These are phyloP conservation scores for Penicillium sp. DNA, from an alignment of 2,329 filamentous ascomycete genomes.

Conservation along the genomic window DNA sequence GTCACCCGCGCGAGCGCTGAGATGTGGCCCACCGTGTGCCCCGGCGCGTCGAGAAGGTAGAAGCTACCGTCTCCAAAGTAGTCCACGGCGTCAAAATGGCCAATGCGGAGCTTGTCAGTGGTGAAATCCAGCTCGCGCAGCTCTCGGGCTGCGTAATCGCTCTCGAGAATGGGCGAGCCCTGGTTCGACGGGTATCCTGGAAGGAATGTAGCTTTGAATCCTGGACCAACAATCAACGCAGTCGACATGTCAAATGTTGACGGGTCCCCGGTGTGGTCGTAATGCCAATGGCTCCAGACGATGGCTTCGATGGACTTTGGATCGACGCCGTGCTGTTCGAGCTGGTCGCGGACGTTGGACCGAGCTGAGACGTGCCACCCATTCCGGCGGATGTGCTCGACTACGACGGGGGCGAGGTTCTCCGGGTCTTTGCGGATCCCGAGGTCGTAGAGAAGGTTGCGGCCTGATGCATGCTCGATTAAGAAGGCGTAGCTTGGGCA, in stretches of 20 bases:
- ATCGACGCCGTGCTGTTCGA: too few species aligned
- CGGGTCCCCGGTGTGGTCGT: constrained; percentile 25
- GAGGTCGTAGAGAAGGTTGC: too few species aligned
- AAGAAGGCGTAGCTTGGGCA: too few species aligned
- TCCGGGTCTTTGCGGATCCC: too few species aligned
- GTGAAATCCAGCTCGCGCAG: too few species aligned
- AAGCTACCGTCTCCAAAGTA: constrained; percentile 61
- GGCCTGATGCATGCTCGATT: too few species aligned
- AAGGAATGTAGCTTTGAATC: constrained; percentile 7
- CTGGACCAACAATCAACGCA: constrained; percentile 17
- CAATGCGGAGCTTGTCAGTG: constrained; percentile 6
- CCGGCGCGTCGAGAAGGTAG: constrained; percentile 53
- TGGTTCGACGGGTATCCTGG: constrained; percentile 13
- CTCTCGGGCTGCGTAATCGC: too few species aligned
- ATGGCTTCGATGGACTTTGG: neutral
- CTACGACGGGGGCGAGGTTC: too few species aligned
- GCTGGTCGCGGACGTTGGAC: too few species aligned
- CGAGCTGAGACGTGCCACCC: too few species aligned
- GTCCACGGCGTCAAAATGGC: constrained; percentile 36
- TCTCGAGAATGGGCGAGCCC: neutral
- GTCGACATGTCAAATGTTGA: constrained; percentile 20
- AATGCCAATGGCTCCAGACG: constrained; percentile 27
- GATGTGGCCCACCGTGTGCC: neutral
- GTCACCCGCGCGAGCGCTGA: neutral
- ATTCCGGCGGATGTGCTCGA: too few species aligned